A percentile compares a stretch with the other conserved stretches of the same genome.
Evolutionary conservation across 2,329 filamentous ascomycete genomes (phyloP).

Genomic region (Ophiostoma tasmaniense): DNA sequence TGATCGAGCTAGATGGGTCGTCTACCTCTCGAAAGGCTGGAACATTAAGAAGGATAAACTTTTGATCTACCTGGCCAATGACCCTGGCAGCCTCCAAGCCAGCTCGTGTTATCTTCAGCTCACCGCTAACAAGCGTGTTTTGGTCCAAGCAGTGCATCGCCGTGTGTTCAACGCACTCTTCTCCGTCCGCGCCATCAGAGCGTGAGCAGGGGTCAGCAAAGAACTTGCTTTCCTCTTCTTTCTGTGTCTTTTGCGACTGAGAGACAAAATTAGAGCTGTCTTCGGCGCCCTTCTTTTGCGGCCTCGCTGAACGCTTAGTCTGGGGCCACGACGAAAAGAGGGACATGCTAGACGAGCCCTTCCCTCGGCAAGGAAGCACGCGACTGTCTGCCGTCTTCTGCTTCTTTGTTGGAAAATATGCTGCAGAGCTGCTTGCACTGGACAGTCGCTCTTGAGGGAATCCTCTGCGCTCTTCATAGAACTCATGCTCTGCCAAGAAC

Average conservation of each 20-base stretch:
- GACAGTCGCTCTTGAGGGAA: neutral
- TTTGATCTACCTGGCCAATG: slow-evolving; percentile 76
- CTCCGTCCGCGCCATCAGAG: neutral
- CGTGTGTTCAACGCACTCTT: neutral
- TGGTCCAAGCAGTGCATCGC: slow-evolving; percentile 6
- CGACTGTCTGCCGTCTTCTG: neutral
- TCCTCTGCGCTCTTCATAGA: slow-evolving; percentile 43
- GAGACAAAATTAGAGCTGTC: neutral
- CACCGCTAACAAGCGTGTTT: neutral
- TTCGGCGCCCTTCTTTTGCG: neutral
- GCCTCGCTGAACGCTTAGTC: slow-evolving; percentile 4
- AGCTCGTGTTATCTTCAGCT: slow-evolving; percentile 48
- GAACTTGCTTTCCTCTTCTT: slow-evolving; percentile 8
- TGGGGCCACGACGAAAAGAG: slow-evolving; percentile 15
- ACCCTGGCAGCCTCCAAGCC: slow-evolving; percentile 54
- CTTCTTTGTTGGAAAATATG: neutral
- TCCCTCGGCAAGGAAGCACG: neutral
- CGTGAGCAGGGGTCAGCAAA: neutral
- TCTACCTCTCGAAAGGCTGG: slow-evolving; percentile 18
- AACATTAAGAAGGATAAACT: slow-evolving; percentile 72
- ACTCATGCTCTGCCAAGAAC: slow-evolving; percentile 66
- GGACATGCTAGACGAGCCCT: neutral
- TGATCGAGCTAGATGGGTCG: neutral
- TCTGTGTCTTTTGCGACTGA: neutral
- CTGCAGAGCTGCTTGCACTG: neutral